Conservation (phyloP, 73 alveolate genomes). For the Stentor roeselii region DNA sequence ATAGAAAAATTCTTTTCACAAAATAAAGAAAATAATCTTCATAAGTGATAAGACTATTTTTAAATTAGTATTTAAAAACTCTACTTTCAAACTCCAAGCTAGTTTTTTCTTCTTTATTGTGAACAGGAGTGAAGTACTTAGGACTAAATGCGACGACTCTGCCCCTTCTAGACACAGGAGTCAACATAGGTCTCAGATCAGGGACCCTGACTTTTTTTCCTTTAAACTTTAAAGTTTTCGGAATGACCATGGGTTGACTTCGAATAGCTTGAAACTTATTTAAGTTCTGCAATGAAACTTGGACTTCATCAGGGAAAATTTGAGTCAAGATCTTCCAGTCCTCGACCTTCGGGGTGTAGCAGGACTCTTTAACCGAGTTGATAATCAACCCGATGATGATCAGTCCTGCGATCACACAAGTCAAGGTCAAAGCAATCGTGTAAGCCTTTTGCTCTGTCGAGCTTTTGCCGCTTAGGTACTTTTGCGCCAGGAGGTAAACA, state of each 20-base stretch:
- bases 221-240: background rate
- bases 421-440: slow-evolving; percentile 16
- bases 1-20: too few relatives aligned
- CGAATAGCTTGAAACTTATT: background rate
- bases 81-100: too few relatives aligned
- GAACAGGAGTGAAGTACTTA: background rate
- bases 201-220: slow-evolving; percentile 7
- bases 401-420: background rate
- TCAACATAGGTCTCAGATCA: background rate
- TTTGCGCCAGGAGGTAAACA: background rate
- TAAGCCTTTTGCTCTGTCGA: background rate
- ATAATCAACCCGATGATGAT: background rate
- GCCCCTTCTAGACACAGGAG: slow-evolving; percentile 2
- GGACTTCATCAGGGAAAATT: background rate
- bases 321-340: slow-evolving; percentile 11
- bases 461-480: background rate
- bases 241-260: background rate
- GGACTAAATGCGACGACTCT: slow-evolving; percentile 22
- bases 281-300: background rate
- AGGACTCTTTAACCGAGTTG: background rate
- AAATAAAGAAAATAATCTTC: too few relatives aligned
- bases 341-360: background rate
- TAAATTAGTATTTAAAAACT: too few relatives aligned
- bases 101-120: too few relatives aligned
- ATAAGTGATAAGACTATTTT: too few relatives aligned